Evolutionary conservation across 176 grass and related monocot species (phyloP), one percentile per base, ranked within the genome.

Genomic region (Musa schizocarpa): DNA sequence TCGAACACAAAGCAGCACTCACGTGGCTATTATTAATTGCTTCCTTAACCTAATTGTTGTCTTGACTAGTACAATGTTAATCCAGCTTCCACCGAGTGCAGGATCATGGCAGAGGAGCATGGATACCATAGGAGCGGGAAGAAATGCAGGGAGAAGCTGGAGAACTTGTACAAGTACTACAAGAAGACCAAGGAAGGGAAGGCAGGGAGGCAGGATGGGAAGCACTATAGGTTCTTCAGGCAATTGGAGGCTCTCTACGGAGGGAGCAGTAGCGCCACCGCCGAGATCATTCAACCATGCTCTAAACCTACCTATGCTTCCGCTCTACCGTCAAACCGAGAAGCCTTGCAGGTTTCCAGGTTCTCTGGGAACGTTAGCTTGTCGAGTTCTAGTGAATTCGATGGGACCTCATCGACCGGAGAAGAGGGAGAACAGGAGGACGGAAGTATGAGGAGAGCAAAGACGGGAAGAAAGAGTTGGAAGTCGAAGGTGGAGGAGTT

Each of bases 81-180:
- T 43, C 34, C 34, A 43, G 34, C 34, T 43, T 77, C 52, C 84
- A 65, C 17, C 75, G 58, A 12, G 16, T 57, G 52, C 74, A 77
- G 93, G 81, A 97, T 91, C 76, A 88, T 66, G 88, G 83, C 89
- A 8, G 86, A 80, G 64, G 90, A 90, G 55, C 84, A 93, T 82
- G 93, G 93, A 20, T 87, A 93, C 80, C 83, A 52, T 20, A 90
- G 93, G 5, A 97, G 84, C 74, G 90, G 87, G 82, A 97, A 90
- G 74, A 97, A 97, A 83, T 97, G 93, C 86, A 92, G 87, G 59
- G 93, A 97, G 84, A 97, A 97, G 53, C 83, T 97, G 78, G 93
- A 97, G 78, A 97, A 97, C 90, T 83, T 97, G 68, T 87, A 97
- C 84, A 97, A 97, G 74, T 97, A 97, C 86, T 97, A 97, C 83